These are phyloP conservation scores for Vigna unguiculata DNA, from an alignment of 306 rosid genomes.

Conservation along the genomic window DNA sequence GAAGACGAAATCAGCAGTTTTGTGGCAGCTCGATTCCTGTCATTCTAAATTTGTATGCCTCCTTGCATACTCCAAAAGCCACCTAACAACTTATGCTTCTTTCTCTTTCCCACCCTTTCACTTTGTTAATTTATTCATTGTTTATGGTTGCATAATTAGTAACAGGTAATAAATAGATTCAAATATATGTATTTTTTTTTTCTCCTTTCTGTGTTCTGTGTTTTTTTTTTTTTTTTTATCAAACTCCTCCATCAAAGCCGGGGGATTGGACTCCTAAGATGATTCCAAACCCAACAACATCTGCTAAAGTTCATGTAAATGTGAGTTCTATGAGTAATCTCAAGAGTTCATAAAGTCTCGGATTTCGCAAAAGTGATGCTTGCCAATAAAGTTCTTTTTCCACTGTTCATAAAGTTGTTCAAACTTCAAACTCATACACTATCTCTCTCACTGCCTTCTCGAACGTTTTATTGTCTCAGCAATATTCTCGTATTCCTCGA, in stretches of 20 bases:
- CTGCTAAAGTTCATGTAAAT: background rate
- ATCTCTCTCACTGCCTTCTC: background rate
- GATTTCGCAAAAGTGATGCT: conserved; percentile 4
- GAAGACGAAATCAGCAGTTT: conserved; percentile 6
- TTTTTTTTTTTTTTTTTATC: background rate
- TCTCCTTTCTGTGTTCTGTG: background rate
- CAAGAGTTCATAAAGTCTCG: background rate
- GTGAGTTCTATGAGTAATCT: background rate
- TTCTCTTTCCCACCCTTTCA: background rate
- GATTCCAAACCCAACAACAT: background rate
- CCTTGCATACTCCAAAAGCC: conserved; percentile 68
- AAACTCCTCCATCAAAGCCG: background rate
- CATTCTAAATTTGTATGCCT: conserved; percentile 36
- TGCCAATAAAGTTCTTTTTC: conserved; percentile 3
- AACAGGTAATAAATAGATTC: background rate
- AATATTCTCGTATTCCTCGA: background rate
- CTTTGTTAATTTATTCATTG: background rate
- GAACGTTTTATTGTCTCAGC: background rate
- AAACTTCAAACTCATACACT: background rate
- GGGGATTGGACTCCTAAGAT: background rate
- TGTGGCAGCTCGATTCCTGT: conserved; percentile 27
- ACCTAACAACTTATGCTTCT: conserved; percentile 22
- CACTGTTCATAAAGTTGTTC: conserved; percentile 13
- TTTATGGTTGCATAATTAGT: background rate
- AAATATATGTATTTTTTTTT: background rate